Percentiles rank a stretch among this genome's conserved stretches.
Conservation (phyloP, 2,329 filamentous ascomycete genomes). For the Cladobotryum mycophilum region DNA sequence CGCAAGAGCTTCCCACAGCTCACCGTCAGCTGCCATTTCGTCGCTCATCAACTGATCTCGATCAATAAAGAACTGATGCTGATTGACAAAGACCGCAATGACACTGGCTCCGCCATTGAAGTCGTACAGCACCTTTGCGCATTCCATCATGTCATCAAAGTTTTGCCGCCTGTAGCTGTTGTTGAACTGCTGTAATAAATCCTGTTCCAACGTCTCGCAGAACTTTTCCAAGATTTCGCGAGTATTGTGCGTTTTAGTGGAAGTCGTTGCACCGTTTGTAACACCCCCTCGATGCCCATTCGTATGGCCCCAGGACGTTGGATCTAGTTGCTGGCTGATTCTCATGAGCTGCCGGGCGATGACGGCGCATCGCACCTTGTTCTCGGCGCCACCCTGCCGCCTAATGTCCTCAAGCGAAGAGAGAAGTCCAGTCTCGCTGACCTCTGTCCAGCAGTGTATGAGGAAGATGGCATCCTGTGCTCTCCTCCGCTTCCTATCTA, state of each 20-base stretch:
- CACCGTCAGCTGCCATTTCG: slow-evolving; percentile 67
- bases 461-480: slow-evolving; percentile 92
- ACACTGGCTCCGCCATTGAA: slow-evolving; percentile 96
- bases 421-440: slow-evolving; percentile 82
- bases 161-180: slow-evolving; percentile 93
- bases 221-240: slow-evolving; percentile 94
- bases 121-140: slow-evolving; percentile 85
- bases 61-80: slow-evolving; percentile 99
- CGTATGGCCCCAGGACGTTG: slow-evolving; percentile 60
- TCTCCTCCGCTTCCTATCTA: slow-evolving; percentile 83
- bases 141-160: slow-evolving; percentile 97
- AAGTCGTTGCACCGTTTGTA: slow-evolving; percentile 39
- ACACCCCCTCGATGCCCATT: slow-evolving; percentile 51
- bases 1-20: slow-evolving; percentile 84
- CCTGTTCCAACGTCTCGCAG: slow-evolving; percentile 90
- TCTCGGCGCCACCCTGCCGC: slow-evolving; percentile 76
- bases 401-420: slow-evolving; percentile 84
- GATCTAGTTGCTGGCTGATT: slow-evolving; percentile 87
- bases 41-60: slow-evolving; percentile 85
- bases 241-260: slow-evolving; percentile 55
- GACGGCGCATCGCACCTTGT: slow-evolving; percentile 88
- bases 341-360: slow-evolving; percentile 90
- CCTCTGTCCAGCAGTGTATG: slow-evolving; percentile 94
- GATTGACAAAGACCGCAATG: slow-evolving; percentile 93
- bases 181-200: slow-evolving; percentile 92